Conservation (phyloP, 768 basidiomycete species). For the Auriscalpium microsporum region DNA sequence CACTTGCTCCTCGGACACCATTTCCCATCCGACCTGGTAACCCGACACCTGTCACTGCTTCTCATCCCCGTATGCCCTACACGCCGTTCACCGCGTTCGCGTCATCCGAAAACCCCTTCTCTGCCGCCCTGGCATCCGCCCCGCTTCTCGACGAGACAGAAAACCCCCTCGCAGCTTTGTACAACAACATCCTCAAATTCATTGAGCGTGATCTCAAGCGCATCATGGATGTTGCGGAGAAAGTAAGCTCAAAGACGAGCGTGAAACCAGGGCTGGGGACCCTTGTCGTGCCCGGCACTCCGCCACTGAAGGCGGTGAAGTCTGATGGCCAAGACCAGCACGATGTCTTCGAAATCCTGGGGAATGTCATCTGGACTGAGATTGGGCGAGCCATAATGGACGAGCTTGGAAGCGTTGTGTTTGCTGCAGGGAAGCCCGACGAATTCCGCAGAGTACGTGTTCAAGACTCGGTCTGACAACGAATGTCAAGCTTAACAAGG, state of each 20-base stretch:
- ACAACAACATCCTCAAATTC: slow-evolving; percentile 75
- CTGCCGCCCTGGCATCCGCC: slow-evolving; percentile 27
- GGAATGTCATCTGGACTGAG: slow-evolving; percentile 86
- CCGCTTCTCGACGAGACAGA: slow-evolving; percentile 58
- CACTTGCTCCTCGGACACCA: slow-evolving; percentile 71
- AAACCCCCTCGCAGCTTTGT: slow-evolving; percentile 65
- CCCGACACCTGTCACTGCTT: slow-evolving; percentile 33
- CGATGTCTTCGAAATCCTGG: slow-evolving; percentile 72
- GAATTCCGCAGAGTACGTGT: slow-evolving; percentile 75
- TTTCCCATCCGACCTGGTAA: slow-evolving; percentile 28
- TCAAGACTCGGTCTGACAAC: neutral
- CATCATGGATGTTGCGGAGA: slow-evolving; percentile 74
- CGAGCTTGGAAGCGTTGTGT: slow-evolving; percentile 75
- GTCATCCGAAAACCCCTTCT: slow-evolving; percentile 33
- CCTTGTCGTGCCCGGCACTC: slow-evolving; percentile 3
- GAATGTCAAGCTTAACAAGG: neutral
- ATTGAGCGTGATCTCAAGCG: slow-evolving; percentile 65
- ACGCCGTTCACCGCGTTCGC: slow-evolving; percentile 42
- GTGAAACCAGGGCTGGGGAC: slow-evolving; percentile 11
- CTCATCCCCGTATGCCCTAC: slow-evolving; percentile 44
- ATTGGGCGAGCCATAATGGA: slow-evolving; percentile 72
- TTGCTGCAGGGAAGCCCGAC: slow-evolving; percentile 86
- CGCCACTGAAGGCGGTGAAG: slow-evolving; percentile 1
- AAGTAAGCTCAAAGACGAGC: slow-evolving; percentile 43
- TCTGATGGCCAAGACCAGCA: slow-evolving; percentile 11